phyloP scores from a whole-genome alignment of 208 protist species.

The Wallacemonas sp. region DNA sequence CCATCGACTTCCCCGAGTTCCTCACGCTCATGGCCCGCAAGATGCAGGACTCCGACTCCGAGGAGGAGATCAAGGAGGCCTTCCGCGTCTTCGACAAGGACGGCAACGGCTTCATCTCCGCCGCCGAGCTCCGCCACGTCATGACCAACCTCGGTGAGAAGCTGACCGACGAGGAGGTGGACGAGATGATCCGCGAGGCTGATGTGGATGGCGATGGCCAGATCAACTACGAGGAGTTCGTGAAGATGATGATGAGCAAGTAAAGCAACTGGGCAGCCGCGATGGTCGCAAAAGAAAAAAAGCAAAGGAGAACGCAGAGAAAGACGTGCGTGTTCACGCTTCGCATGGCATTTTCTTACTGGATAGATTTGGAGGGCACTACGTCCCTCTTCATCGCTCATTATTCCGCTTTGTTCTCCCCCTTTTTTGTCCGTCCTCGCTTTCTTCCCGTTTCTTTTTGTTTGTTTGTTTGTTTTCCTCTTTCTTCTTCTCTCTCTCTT shows the following conservation, averaged over 20 bases:
- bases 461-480: slow-evolving; percentile 4
- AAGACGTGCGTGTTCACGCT: not conserved
- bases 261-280: too few relatives aligned
- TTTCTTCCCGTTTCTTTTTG: not conserved
- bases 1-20: slow-evolving; percentile 97
- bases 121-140: slow-evolving; percentile 94
- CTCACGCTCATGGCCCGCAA: slow-evolving; percentile 85
- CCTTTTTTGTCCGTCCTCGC: not conserved
- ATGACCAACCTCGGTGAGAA: slow-evolving; percentile 96
- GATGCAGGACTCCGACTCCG: slow-evolving; percentile 91
- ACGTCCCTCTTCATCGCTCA: not conserved
- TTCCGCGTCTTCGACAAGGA: slow-evolving; percentile 97
- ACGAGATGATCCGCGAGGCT: slow-evolving; percentile 90
- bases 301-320: not conserved
- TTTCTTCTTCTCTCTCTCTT: not conserved
- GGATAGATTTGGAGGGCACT: not conserved
- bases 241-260: slow-evolving; percentile 89
- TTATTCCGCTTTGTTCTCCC: slow-evolving; percentile 2
- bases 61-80: slow-evolving; percentile 95
- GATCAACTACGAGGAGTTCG: slow-evolving; percentile 88
- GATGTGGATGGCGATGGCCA: slow-evolving; percentile 83
- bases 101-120: slow-evolving; percentile 93
- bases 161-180: slow-evolving; percentile 92
- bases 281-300: not conserved
- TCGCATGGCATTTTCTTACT: not conserved